Conservation (phyloP, 768 basidiomycete species). For the Pisolithus microcarpus region DNA sequence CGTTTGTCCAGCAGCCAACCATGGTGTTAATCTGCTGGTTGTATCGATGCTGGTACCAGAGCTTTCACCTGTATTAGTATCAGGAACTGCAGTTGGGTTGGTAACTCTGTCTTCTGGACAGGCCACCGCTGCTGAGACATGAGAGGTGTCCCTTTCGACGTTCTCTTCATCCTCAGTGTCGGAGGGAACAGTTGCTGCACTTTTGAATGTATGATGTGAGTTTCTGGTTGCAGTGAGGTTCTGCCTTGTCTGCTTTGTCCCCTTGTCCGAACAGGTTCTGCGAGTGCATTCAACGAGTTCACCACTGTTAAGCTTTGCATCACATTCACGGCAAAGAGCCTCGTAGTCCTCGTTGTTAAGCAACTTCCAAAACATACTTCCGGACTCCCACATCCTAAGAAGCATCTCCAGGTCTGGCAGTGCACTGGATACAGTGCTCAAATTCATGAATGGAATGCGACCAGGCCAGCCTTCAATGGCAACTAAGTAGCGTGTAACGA, state of each 20-base stretch:
- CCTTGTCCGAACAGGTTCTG: no score
- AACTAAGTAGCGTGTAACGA: constrained; percentile 2
- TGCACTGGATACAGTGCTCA: neutral
- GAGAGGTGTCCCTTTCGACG: neutral
- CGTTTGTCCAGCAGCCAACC: no score
- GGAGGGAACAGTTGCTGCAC: neutral
- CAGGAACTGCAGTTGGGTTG: no score
- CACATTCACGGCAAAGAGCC: neutral
- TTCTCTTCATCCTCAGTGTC: neutral
- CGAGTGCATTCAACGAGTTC: no score
- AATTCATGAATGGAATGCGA: neutral
- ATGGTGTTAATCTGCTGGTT: no score
- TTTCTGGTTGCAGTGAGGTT: neutral
- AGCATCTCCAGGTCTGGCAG: neutral
- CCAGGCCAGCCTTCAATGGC: constrained; percentile 2
- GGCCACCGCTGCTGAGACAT: neutral
- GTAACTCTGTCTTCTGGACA: no score
- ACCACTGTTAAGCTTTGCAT: neutral
- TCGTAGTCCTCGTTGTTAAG: neutral
- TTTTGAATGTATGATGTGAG: neutral
- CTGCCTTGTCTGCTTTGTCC: no score
- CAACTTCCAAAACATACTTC: neutral
- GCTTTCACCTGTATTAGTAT: no score
- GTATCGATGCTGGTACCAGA: no score
- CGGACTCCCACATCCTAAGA: neutral